Percentiles rank a stretch among this genome's conserved stretches.
Evolutionary conservation across 2,329 filamentous ascomycete species (phyloP).

Genomic region (Penicillium vulpinum): DNA sequence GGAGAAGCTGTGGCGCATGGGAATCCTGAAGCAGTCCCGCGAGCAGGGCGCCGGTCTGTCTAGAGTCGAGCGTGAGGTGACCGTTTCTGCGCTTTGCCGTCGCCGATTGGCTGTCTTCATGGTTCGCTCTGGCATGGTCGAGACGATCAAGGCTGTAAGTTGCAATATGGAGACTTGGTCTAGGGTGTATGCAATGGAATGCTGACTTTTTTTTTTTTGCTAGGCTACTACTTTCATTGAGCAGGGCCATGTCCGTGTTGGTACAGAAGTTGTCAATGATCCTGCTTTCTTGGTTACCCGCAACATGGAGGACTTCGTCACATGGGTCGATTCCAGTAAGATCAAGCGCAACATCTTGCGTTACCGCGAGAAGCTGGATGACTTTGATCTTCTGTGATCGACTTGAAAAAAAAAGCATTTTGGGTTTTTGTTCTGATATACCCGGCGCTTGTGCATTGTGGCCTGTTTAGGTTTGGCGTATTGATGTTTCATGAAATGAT

Average conservation of each 20-base stretch:
- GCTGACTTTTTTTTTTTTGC: neutral
- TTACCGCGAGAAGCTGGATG: conserved; percentile 91
- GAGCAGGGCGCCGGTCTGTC: conserved; percentile 71
- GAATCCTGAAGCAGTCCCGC: conserved; percentile 71
- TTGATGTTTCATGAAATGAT: conserved; percentile 9
- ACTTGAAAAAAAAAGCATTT: conserved; percentile 21
- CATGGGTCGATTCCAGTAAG: conserved; percentile 94
- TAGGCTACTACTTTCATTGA: conserved; percentile 75
- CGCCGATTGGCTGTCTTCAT: conserved; percentile 84
- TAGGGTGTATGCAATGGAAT: neutral
- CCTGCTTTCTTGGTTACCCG: conserved; percentile 85
- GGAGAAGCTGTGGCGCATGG: conserved; percentile 91
- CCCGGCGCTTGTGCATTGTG: conserved; percentile 27
- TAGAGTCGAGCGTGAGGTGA: conserved; percentile 79
- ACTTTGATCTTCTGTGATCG: conserved; percentile 80
- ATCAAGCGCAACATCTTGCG: conserved; percentile 95
- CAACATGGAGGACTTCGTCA: conserved; percentile 93
- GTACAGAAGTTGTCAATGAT: conserved; percentile 86
- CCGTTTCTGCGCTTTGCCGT: conserved; percentile 84
- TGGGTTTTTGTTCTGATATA: conserved; percentile 26
- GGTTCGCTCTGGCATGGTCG: conserved; percentile 86
- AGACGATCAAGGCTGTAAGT: conserved; percentile 75
- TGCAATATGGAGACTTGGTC: neutral
- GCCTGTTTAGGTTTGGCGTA: conserved; percentile 13
- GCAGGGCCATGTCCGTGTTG: conserved; percentile 89